These are phyloP conservation scores for Starmerella tilneyi DNA, from an alignment of 805 yeast genomes.

Conservation along the genomic window DNA sequence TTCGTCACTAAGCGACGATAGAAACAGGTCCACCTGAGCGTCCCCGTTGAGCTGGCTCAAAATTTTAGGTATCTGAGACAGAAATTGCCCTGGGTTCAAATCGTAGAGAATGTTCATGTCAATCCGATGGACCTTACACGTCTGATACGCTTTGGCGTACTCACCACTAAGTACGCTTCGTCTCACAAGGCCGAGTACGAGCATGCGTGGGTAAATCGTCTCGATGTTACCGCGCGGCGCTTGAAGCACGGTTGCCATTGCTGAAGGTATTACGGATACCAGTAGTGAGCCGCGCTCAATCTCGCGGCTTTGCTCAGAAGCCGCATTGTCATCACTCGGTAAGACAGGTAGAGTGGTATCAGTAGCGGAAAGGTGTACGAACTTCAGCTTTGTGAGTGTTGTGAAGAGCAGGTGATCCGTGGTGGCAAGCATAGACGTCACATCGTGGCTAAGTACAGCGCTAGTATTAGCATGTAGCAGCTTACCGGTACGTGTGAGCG, in stretches of 20 bases:
- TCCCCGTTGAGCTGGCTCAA: conserved; percentile 58
- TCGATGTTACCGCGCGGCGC: conserved; percentile 96
- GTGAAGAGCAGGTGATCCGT: conserved; percentile 63
- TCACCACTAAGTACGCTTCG: conserved; percentile 46
- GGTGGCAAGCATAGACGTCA: conserved; percentile 69
- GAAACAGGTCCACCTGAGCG: conserved; percentile 74
- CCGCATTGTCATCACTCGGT: conserved; percentile 27
- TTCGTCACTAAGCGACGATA: conserved; percentile 76
- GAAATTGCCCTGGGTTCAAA: conserved; percentile 63
- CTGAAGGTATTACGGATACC: conserved; percentile 71
- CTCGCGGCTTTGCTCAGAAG: conserved; percentile 76
- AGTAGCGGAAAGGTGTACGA: conserved; percentile 53
- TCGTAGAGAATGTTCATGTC: conserved; percentile 85
- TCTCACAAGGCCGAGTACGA: conserved; percentile 80
- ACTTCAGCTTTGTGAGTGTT: conserved; percentile 72
- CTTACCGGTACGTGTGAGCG: conserved; percentile 66
- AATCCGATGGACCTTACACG: conserved; percentile 84
- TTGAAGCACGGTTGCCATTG: conserved; percentile 71
- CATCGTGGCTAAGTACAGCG: conserved; percentile 42
- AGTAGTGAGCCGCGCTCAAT: conserved; percentile 88
- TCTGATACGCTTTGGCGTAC: conserved; percentile 63
- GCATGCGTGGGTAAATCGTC: conserved; percentile 83
- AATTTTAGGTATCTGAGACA: conserved; percentile 52
- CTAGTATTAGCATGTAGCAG: conserved; percentile 35
- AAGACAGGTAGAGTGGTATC: conserved; percentile 13